phyloP scores from a whole-genome alignment of 306 rosid genomes.

The Pterocarpus macrocarpus region DNA sequence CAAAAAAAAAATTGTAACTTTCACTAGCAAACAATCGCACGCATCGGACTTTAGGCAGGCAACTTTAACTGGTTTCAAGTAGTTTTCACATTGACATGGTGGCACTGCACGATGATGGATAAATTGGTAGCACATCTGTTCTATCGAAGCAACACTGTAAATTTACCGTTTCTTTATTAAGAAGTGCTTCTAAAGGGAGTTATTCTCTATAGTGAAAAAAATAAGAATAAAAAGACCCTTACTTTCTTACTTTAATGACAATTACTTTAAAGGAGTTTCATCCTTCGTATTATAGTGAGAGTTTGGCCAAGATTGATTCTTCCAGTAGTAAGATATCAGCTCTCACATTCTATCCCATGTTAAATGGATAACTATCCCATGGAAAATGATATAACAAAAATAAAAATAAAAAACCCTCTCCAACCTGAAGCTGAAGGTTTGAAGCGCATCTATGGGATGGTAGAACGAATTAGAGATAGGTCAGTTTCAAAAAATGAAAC shows the following conservation, averaged over 20 bases:
- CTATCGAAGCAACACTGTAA: neutral
- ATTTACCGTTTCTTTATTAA: neutral
- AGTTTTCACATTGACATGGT: neutral
- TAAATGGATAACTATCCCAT: neutral
- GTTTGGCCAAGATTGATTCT: neutral
- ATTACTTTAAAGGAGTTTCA: no score
- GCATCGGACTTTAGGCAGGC: no score
- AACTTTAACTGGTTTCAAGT: neutral
- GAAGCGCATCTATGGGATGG: slow-evolving; percentile 22
- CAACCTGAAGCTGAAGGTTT: slow-evolving; percentile 2
- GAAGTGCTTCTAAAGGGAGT: no score
- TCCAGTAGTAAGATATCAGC: no score
- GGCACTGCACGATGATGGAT: neutral
- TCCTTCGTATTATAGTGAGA: neutral
- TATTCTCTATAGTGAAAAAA: no score
- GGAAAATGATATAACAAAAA: neutral
- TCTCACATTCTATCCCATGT: neutral
- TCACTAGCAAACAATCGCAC: no score
- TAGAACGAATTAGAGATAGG: slow-evolving; percentile 10
- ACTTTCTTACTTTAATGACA: no score
- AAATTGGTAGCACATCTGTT: neutral
- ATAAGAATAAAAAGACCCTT: no score
- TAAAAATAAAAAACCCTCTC: neutral
- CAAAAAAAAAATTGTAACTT: no score
- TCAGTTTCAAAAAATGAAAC: slow-evolving; percentile 31